Evolutionary conservation across 2,329 filamentous ascomycete genomes (phyloP).

Genomic region (Aspergillus fijiensis): DNA sequence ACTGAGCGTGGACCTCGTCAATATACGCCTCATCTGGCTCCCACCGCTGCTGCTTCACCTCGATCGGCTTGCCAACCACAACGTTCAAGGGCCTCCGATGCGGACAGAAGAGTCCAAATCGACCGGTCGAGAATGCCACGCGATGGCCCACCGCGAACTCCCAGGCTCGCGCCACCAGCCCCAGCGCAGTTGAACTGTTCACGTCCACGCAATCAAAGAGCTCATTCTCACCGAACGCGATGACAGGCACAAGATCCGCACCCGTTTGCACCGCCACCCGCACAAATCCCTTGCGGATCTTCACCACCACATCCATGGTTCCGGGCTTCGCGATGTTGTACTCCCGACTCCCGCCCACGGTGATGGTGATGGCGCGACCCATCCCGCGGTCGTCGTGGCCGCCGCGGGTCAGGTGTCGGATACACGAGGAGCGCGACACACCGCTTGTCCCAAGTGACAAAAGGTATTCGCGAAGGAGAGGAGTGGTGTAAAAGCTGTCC

Average conservation of each 20-base stretch:
- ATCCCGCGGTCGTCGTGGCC: slow-evolving; percentile 71
- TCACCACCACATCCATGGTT: slow-evolving; percentile 70
- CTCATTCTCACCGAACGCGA: slow-evolving; percentile 85
- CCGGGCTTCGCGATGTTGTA: slow-evolving; percentile 76
- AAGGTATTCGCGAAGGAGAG: slow-evolving; percentile 81
- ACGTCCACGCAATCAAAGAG: slow-evolving; percentile 78
- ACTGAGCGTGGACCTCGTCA: slow-evolving; percentile 69
- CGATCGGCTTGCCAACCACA: slow-evolving; percentile 74
- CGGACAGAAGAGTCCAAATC: slow-evolving; percentile 76
- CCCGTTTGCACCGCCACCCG: slow-evolving; percentile 80
- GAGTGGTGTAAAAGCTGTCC: slow-evolving; percentile 80
- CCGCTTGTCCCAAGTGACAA: slow-evolving; percentile 73
- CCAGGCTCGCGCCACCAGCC: slow-evolving; percentile 55
- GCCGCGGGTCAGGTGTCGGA: slow-evolving; percentile 72
- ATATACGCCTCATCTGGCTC: slow-evolving; percentile 68
- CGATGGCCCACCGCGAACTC: slow-evolving; percentile 71
- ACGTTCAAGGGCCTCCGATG: slow-evolving; percentile 79
- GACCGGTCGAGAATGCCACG: slow-evolving; percentile 79
- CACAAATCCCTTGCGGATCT: slow-evolving; percentile 79
- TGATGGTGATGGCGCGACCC: slow-evolving; percentile 84
- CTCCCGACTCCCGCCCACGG: slow-evolving; percentile 81
- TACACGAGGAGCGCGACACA: slow-evolving; percentile 79
- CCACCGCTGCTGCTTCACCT: slow-evolving; percentile 54
- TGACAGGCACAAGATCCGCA: slow-evolving; percentile 78
- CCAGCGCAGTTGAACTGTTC: slow-evolving; percentile 63